phyloP scores from a whole-genome alignment of 2,329 filamentous ascomycete genomes.

The Amylocarpus encephaloides region DNA sequence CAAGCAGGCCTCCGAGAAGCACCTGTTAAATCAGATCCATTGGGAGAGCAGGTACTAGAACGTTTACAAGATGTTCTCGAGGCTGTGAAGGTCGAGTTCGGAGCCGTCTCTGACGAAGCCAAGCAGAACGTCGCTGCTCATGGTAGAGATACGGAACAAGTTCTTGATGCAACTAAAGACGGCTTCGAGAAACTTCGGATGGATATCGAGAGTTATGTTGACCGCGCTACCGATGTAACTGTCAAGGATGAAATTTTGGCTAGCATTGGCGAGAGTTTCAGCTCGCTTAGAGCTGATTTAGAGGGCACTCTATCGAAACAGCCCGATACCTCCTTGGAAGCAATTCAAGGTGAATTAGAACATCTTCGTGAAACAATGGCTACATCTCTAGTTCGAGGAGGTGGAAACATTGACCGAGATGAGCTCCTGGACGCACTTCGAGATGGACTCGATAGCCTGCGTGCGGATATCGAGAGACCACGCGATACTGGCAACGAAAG shows the following conservation, averaged over 20 bases:
- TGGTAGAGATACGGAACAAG: constrained; percentile 78
- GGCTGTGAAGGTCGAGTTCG: constrained; percentile 53
- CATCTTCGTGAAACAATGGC: constrained; percentile 52
- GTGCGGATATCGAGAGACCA: constrained; percentile 60
- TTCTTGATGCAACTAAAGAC: constrained; percentile 81
- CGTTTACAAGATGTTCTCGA: constrained; percentile 61
- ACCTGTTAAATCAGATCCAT: constrained; percentile 35
- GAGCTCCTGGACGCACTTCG: constrained; percentile 60
- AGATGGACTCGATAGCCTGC: constrained; percentile 66
- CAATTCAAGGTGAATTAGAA: constrained; percentile 49
- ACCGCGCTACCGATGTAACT: constrained; percentile 60
- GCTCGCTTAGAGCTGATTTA: constrained; percentile 62
- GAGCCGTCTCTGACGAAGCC: constrained; percentile 52
- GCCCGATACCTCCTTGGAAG: constrained; percentile 49
- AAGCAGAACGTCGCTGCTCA: constrained; percentile 76
- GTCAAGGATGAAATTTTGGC: constrained; percentile 76
- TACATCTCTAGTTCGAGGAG: constrained; percentile 42
- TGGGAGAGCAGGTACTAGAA: constrained; percentile 45
- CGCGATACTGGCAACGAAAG: constrained; percentile 25
- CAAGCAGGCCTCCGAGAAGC: constrained; percentile 48
- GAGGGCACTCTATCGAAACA: constrained; percentile 50
- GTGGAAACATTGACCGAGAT: constrained; percentile 46
- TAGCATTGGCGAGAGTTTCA: constrained; percentile 57
- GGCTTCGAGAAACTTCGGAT: constrained; percentile 73
- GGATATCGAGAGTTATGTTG: constrained; percentile 77